These are phyloP conservation scores for Tilletia indica DNA, from an alignment of 1,284 basidiomycete species.

Conservation along the genomic window DNA sequence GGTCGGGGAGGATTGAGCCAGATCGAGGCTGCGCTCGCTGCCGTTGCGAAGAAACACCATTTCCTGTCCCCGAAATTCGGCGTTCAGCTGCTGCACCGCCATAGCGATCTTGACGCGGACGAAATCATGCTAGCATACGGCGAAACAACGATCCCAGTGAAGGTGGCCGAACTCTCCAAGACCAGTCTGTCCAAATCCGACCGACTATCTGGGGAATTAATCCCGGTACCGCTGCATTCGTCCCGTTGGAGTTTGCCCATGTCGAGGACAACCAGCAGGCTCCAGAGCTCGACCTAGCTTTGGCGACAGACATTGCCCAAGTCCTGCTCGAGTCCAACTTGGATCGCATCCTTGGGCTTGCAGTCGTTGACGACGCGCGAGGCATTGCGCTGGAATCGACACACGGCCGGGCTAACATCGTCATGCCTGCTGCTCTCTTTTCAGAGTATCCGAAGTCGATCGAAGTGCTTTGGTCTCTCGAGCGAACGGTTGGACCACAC, in stretches of 20 bases:
- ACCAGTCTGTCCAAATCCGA: not conserved
- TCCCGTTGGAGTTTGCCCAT: not conserved
- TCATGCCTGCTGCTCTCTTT: not conserved
- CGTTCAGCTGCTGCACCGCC: not conserved
- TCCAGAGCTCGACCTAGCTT: not conserved
- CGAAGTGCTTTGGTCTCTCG: slow-evolving; percentile 12
- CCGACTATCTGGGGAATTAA: not conserved
- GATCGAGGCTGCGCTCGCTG: not conserved
- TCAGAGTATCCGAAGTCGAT: not conserved
- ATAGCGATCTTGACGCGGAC: not conserved
- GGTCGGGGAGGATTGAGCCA: not conserved
- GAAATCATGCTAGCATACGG: not conserved
- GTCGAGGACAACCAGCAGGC: not conserved
- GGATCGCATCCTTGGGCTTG: slow-evolving; percentile 1
- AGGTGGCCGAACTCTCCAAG: not conserved
- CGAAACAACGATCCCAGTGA: not conserved
- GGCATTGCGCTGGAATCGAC: not conserved
- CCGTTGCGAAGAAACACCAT: not conserved
- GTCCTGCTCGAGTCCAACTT: not conserved
- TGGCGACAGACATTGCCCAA: not conserved
- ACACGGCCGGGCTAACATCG: slow-evolving; percentile 10
- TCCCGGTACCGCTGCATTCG: not conserved
- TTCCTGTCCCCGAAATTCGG: not conserved
- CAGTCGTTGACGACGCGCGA: not conserved
- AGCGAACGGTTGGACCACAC: no score